Percentiles rank a stretch among this genome's conserved stretches.
Evolutionary conservation across 352 stramenopile species (phyloP).

Genomic region (Peronospora destructor): DNA sequence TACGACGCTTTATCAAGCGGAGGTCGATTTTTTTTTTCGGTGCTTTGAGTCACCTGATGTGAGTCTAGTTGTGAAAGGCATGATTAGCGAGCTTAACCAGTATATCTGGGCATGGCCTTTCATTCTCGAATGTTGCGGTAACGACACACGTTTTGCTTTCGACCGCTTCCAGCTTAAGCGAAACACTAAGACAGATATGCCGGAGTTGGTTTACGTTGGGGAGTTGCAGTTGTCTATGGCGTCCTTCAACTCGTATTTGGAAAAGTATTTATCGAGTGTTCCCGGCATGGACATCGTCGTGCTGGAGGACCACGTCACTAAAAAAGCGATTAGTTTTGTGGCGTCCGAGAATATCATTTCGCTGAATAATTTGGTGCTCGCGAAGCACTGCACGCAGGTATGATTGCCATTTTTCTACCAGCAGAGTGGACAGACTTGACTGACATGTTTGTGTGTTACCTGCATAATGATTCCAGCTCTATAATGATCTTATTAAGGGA

Average conservation of each 20-base stretch:
- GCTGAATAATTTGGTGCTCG: conserved; percentile 61
- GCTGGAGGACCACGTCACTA: conserved; percentile 58
- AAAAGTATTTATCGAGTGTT: conserved; percentile 58
- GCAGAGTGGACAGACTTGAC: not conserved
- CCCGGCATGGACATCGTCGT: conserved; percentile 56
- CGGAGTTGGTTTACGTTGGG: conserved; percentile 62
- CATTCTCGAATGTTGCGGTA: conserved; percentile 69
- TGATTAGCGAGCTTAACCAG: conserved; percentile 72
- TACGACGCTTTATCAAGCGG: conserved; percentile 42
- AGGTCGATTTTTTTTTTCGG: conserved; percentile 63
- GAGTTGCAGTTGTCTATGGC: conserved; percentile 64
- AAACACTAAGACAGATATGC: conserved; percentile 33
- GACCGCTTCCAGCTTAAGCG: conserved; percentile 74
- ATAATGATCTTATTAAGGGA: conserved; percentile 72
- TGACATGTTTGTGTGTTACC: conserved; percentile 8
- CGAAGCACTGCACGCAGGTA: conserved; percentile 63
- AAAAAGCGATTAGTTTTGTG: conserved; percentile 61
- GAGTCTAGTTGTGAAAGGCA: conserved; percentile 71
- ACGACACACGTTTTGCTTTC: conserved; percentile 62
- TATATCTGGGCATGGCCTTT: conserved; percentile 81
- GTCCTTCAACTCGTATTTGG: conserved; percentile 68
- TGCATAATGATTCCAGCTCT: conserved; percentile 32
- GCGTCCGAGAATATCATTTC: conserved; percentile 68
- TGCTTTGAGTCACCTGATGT: conserved; percentile 77
- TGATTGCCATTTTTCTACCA: conserved; percentile 2